Evolutionary conservation across 768 basidiomycete genomes (phyloP).

Genomic region (Psilocybe cubensis): DNA sequence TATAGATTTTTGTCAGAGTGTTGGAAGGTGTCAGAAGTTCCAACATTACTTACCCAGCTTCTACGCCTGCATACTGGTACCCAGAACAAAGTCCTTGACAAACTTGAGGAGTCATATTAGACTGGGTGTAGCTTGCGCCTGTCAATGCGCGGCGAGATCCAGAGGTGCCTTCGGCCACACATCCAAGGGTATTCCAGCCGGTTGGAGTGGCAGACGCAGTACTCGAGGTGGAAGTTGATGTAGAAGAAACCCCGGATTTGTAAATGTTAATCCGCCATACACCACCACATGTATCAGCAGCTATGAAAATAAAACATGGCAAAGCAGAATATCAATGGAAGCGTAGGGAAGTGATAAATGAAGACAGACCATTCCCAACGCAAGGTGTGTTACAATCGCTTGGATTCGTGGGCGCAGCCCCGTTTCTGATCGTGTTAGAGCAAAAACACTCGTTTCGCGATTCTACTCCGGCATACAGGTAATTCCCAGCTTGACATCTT

Average conservation of each 20-base stretch:
- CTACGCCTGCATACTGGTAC: conserved; percentile 35
- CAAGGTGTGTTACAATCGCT: conserved; percentile 35
- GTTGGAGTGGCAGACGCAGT: conserved; percentile 17
- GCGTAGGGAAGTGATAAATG: neutral
- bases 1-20: neutral
- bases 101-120: conserved; percentile 33
- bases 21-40: too few relatives aligned
- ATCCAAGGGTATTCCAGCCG: conserved; percentile 20
- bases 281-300: conserved; percentile 32
- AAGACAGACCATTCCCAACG: conserved; percentile 27
- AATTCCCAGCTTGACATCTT: conserved; percentile 28
- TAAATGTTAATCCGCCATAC: conserved; percentile 30
- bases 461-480: conserved; percentile 33
- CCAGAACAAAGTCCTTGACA: conserved; percentile 33
- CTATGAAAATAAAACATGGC: conserved; percentile 24
- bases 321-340: neutral
- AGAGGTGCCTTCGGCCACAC: conserved; percentile 32
- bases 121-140: conserved; percentile 23
- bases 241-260: conserved; percentile 4
- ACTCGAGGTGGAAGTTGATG: conserved; percentile 8
- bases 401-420: conserved; percentile 20
- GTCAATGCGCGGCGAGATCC: conserved; percentile 36
- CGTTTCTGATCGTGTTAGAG: conserved; percentile 23
- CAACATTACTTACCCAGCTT: conserved; percentile 30
- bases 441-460: conserved; percentile 38